Evolutionary conservation across 768 basidiomycete species (phyloP), one percentile per base, ranked within the genome.

Genomic region (Pisolithus microcarpus): DNA sequence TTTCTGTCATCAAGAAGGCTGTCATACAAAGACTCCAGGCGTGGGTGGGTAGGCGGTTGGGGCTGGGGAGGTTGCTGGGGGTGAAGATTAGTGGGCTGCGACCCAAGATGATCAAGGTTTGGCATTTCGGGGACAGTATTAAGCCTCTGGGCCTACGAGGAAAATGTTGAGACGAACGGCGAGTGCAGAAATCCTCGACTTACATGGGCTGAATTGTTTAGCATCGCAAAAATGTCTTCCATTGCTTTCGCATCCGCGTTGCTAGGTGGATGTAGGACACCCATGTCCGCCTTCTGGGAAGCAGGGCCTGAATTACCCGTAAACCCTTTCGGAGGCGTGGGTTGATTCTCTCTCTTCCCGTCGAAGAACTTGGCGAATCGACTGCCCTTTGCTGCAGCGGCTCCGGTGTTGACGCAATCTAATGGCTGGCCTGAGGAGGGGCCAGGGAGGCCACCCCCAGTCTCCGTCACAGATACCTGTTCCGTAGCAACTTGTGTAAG

Each of bases 331-430:
- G 30, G 67, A 56, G 37, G 66, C 57, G 18, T 54, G 34, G 53
- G 56, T 50, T 56, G 66, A 39, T 58, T 59, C 13, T 82, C 81
- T 55, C 75, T 76, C 65, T 87, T 89, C n/a, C 77, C 77, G 57
- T 91, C 88, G 56, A 91, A 91, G 66, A 90, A 89, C 63, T 90
- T 91, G 30, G 87, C 89, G 64, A 91, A 86, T 36, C 89, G 82
- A 62, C 88, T 91, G 38, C 88, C 88, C 65, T 84, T 88, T 23
- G 74, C 75, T 30, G 73, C 69, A 13, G 79, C 72, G 60, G 78
- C 71, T 30, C 76, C 74, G 24, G 73, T 72, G 23, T 70, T 71
- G 47, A 61, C 65, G 43, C 63, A 55, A 45, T 67, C 65, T 15
- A 65, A 64, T 7, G 60, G 43, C 39, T 54, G 63, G 23, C 45